phyloP scores from a whole-genome alignment of 495 filamentous ascomycete species.

The Cercophora samala region DNA sequence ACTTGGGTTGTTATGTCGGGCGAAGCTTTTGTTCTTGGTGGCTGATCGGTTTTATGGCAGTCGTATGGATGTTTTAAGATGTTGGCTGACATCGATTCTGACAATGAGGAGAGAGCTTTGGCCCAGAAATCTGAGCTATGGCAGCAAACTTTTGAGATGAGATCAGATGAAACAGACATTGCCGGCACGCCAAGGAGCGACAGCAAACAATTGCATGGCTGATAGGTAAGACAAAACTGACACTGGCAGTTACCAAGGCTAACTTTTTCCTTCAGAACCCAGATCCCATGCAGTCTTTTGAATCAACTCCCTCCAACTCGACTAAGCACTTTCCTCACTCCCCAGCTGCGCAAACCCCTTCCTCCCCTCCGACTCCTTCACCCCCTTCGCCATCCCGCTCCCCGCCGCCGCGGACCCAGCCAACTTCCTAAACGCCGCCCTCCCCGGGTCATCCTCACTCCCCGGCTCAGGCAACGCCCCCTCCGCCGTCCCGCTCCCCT shows the following conservation, averaged over 20 bases:
- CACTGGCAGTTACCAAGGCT: background rate
- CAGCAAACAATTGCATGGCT: background rate
- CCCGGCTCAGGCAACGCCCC: slow-evolving; percentile 37
- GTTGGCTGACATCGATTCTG: background rate
- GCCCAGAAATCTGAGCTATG: background rate
- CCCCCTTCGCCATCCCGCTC: slow-evolving; percentile 16
- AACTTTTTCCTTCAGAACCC: background rate
- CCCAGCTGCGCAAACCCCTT: slow-evolving; percentile 23
- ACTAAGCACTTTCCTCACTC: slow-evolving; percentile 23
- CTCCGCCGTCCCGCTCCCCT: slow-evolving; percentile 33
- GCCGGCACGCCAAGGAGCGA: background rate
- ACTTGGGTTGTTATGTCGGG: background rate
- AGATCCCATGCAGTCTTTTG: background rate
- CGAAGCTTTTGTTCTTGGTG: background rate
- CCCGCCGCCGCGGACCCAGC: slow-evolving; percentile 9
- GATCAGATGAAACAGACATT: background rate
- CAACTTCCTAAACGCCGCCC: slow-evolving; percentile 26
- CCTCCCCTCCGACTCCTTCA: slow-evolving; percentile 11
- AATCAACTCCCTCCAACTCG: background rate
- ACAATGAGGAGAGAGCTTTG: background rate
- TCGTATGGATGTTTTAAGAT: background rate
- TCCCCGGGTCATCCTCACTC: slow-evolving; percentile 37
- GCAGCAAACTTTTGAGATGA: background rate
- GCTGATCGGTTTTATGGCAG: background rate
- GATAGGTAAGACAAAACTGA: background rate